Percentiles rank a stretch among this genome's conserved stretches.
Conservation (phyloP, 2,329 filamentous ascomycete species). For the Chaetomium sp. region DNA sequence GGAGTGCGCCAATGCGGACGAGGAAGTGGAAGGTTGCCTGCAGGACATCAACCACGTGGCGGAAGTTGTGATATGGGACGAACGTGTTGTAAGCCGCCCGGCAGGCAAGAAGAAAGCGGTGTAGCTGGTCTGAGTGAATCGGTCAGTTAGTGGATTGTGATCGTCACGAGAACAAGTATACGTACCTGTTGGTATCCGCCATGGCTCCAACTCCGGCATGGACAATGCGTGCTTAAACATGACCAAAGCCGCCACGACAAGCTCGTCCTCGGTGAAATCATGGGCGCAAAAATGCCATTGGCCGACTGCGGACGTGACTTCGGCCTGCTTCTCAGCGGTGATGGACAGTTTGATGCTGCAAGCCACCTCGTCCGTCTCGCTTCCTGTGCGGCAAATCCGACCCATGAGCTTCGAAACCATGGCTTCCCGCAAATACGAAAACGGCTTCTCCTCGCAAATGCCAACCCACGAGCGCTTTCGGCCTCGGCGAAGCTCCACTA, state of each 20-base stretch:
- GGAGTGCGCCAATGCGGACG: slow-evolving; percentile 74
- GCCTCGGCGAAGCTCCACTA: slow-evolving; percentile 71
- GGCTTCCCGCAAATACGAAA: slow-evolving; percentile 84
- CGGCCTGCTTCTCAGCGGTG: slow-evolving; percentile 62
- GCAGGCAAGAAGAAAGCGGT: slow-evolving; percentile 83
- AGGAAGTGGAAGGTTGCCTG: slow-evolving; percentile 93
- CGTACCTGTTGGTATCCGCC: slow-evolving; percentile 74
- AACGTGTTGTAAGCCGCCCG: slow-evolving; percentile 95
- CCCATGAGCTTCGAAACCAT: slow-evolving; percentile 94
- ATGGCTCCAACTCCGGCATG: slow-evolving; percentile 78
- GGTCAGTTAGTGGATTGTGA: background rate
- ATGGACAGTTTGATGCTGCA: slow-evolving; percentile 69
- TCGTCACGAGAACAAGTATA: background rate
- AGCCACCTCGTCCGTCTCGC: slow-evolving; percentile 65
- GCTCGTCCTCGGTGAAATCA: slow-evolving; percentile 84
- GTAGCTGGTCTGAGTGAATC: slow-evolving; percentile 67
- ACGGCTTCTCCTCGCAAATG: slow-evolving; percentile 80
- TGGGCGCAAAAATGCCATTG: slow-evolving; percentile 90
- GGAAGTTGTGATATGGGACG: slow-evolving; percentile 97
- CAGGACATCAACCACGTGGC: slow-evolving; percentile 93
- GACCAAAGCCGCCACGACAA: slow-evolving; percentile 78
- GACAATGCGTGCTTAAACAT: slow-evolving; percentile 89
- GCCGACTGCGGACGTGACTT: slow-evolving; percentile 70
- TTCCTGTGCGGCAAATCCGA: slow-evolving; percentile 73
- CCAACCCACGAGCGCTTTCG: slow-evolving; percentile 92